phyloP scores from a whole-genome alignment of 805 yeast species.

The Saturnispora silvae region DNA sequence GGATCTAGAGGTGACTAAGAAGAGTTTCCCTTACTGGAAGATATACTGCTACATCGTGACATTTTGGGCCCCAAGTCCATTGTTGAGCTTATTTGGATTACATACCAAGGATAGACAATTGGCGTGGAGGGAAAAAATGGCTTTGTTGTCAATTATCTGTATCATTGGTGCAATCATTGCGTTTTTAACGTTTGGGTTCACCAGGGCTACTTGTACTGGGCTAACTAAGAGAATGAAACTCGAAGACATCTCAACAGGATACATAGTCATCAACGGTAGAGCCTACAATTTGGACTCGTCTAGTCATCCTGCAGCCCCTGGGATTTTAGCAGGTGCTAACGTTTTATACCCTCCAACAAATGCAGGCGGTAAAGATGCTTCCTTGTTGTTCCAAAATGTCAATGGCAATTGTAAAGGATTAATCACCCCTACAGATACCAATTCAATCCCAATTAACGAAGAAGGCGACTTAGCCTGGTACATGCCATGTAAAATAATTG shows the following conservation, averaged over 20 bases:
- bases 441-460: constrained; percentile 57
- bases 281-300: constrained; percentile 64
- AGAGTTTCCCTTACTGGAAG: constrained; percentile 49
- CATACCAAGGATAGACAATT: constrained; percentile 69
- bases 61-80: constrained; percentile 83
- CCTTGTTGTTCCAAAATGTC: constrained; percentile 81
- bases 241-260: constrained; percentile 48
- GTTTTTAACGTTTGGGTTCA: constrained; percentile 82
- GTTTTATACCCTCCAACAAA: constrained; percentile 73
- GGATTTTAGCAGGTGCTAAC: constrained; percentile 59
- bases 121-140: constrained; percentile 97
- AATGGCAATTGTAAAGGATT: constrained; percentile 81
- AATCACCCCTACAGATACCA: constrained; percentile 56
- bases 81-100: constrained; percentile 66
- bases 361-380: constrained; percentile 83
- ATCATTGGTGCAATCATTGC: constrained; percentile 72
- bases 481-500: constrained; percentile 76
- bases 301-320: constrained; percentile 72
- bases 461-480: constrained; percentile 75
- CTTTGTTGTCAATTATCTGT: constrained; percentile 63
- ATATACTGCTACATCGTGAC: constrained; percentile 72
- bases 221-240: constrained; percentile 40
- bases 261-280: constrained; percentile 71
- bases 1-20: constrained; percentile 16
- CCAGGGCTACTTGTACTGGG: constrained; percentile 64